Conservation (phyloP, 371 early-diverging fungal species). For the Mortierella sp. region DNA sequence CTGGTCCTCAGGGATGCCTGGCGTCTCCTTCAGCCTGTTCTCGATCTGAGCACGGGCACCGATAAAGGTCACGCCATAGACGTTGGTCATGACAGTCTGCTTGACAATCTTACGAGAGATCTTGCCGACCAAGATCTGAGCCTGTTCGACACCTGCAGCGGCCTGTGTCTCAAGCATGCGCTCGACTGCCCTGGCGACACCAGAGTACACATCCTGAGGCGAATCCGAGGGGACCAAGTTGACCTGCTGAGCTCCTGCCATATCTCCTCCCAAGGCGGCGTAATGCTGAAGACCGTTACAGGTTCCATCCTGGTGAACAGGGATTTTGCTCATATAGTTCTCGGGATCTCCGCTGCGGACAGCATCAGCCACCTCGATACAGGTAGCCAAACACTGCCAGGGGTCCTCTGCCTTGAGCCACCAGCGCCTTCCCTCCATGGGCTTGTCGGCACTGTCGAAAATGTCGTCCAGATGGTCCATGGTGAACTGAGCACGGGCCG, state of each 20-base stretch:
- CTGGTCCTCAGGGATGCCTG: constrained; percentile 69
- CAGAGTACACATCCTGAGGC: constrained; percentile 96
- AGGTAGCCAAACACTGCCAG: constrained; percentile 95
- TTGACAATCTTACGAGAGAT: constrained; percentile 96
- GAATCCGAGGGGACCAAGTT: constrained; percentile 89
- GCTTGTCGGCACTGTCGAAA: constrained; percentile 87
- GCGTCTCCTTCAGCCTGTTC: constrained; percentile 83
- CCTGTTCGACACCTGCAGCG: constrained; percentile 67
- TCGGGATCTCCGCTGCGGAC: constrained; percentile 81
- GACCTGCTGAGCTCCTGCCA: constrained; percentile 92
- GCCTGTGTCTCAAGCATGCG: constrained; percentile 78
- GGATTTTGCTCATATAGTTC: constrained; percentile 79
- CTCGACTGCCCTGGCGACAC: constrained; percentile 86
- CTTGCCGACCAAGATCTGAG: constrained; percentile 72
- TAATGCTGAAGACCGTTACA: constrained; percentile 99
- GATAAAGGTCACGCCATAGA: constrained; percentile 97
- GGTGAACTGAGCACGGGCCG: constrained; percentile 83
- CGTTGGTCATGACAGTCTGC: constrained; percentile 99
- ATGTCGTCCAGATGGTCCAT: constrained; percentile 83
- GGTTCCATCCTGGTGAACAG: constrained; percentile 98
- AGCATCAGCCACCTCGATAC: constrained; percentile 89
- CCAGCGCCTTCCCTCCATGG: constrained; percentile 84
- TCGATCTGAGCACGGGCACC: constrained; percentile 95
- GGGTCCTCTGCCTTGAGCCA: constrained; percentile 95
- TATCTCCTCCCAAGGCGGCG: constrained; percentile 97